Conservation (phyloP, 2,329 filamentous ascomycete genomes). For the Xylariaceae sp. region DNA sequence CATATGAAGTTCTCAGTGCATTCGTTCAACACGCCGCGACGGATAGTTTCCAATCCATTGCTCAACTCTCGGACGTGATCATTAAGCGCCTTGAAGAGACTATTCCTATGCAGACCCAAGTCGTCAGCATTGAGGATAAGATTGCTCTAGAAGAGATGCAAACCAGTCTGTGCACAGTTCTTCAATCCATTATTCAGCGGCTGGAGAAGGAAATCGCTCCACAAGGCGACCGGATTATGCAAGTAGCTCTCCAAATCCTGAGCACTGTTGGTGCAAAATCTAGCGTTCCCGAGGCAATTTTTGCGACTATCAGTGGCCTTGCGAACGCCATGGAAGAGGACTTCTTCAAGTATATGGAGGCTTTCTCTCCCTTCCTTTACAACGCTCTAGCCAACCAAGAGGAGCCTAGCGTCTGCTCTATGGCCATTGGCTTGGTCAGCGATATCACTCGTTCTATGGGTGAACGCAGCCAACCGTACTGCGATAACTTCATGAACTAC, state of each 20-base stretch:
- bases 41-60: slow-evolving; percentile 82
- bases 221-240: slow-evolving; percentile 93
- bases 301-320: slow-evolving; percentile 89
- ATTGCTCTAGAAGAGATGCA: slow-evolving; percentile 98
- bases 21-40: slow-evolving; percentile 91
- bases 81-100: slow-evolving; percentile 91
- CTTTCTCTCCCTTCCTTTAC: slow-evolving; percentile 90
- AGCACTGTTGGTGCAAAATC: slow-evolving; percentile 81
- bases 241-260: slow-evolving; percentile 81
- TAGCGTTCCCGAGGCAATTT: slow-evolving; percentile 91
- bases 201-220: slow-evolving; percentile 90
- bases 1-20: slow-evolving; percentile 94
- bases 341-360: slow-evolving; percentile 97
- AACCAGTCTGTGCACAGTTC: slow-evolving; percentile 88
- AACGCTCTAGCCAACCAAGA: slow-evolving; percentile 95
- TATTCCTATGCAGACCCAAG: slow-evolving; percentile 85
- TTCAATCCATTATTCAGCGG: slow-evolving; percentile 89
- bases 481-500: slow-evolving; percentile 98
- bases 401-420: slow-evolving; percentile 89
- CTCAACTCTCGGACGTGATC: slow-evolving; percentile 82
- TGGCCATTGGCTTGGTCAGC: slow-evolving; percentile 96
- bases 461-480: slow-evolving; percentile 90
- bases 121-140: slow-evolving; percentile 95
- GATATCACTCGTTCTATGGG: slow-evolving; percentile 93
- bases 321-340: slow-evolving; percentile 90